Conservation (phyloP, 345 rosid species). For the Bretschneidera sinensis region DNA sequence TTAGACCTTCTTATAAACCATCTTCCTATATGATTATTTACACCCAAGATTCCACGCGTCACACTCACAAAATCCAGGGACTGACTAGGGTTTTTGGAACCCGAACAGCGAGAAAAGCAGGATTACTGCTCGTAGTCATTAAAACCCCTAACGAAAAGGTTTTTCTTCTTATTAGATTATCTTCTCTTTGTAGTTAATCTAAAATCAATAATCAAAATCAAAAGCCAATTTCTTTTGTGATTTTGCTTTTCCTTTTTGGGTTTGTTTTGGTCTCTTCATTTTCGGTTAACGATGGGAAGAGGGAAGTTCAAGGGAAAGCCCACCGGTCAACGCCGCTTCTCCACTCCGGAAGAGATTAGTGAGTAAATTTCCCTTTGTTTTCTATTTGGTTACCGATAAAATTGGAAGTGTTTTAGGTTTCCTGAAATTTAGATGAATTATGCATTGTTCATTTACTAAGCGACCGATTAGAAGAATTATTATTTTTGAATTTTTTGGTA, state of each 20-base stretch:
- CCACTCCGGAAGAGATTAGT: conserved; percentile 64
- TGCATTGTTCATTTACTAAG: not conserved
- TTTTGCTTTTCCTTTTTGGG: not conserved
- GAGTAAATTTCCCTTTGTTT: conserved; percentile 2
- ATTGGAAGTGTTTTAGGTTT: not conserved
- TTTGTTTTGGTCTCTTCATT: not conserved
- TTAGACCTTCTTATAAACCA: no score
- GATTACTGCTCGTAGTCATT: no score
- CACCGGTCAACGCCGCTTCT: conserved; percentile 69
- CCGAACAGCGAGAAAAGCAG: no score
- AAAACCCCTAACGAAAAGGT: no score
- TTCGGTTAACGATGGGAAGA: conserved; percentile 42
- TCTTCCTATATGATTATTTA: no score
- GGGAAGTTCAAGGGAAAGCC: conserved; percentile 79
- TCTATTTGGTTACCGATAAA: not conserved
- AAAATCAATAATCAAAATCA: no score
- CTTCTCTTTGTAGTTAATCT: no score
- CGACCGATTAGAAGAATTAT: not conserved
- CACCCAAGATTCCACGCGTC: no score
- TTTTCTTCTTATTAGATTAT: no score
- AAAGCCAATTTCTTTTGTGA: no score
- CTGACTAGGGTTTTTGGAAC: no score
- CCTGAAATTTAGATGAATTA: not conserved
- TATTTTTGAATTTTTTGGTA: not conserved
- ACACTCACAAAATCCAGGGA: no score